Percentiles rank a stretch among this genome's conserved stretches.
These are phyloP conservation scores for Sabuloglossum arenarium DNA, from an alignment of 495 filamentous ascomycete genomes.

Conservation along the genomic window DNA sequence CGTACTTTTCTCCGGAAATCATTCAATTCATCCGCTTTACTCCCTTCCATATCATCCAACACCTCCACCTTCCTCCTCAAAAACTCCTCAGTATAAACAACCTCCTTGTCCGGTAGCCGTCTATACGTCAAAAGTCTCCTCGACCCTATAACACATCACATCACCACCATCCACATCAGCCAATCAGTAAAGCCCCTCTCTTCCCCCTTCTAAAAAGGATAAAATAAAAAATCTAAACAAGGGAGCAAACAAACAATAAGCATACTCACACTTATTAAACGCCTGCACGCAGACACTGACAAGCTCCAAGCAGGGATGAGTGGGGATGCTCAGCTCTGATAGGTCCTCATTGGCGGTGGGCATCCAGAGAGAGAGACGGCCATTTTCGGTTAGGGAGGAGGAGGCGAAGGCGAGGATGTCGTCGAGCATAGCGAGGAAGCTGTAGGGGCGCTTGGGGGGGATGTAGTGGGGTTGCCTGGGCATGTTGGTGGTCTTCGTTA, in stretches of 20 bases:
- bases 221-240: neutral
- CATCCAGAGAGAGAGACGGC: conserved; percentile 89
- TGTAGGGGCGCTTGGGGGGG: conserved; percentile 77
- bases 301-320: conserved; percentile 56
- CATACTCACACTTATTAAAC: conserved; percentile 64
- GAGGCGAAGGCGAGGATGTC: conserved; percentile 74
- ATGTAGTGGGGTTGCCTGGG: conserved; percentile 54
- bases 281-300: conserved; percentile 59
- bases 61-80: conserved; percentile 14
- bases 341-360: conserved; percentile 60
- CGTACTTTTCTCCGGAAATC: conserved; percentile 40
- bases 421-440: conserved; percentile 71
- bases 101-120: conserved; percentile 39
- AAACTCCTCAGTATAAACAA: conserved; percentile 22
- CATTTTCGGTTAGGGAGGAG: conserved; percentile 56
- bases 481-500: neutral
- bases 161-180: neutral
- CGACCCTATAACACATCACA: conserved; percentile 35
- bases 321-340: conserved; percentile 52
- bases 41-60: conserved; percentile 18
- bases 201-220: neutral
- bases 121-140: conserved; percentile 71
- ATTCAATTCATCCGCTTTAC: conserved; percentile 58
- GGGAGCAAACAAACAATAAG: neutral
- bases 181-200: neutral